A percentile compares a stretch with the other conserved stretches of the same genome.
phyloP scores from a whole-genome alignment of 1,284 basidiomycete species.

The Singerocomus rubriflavus region DNA sequence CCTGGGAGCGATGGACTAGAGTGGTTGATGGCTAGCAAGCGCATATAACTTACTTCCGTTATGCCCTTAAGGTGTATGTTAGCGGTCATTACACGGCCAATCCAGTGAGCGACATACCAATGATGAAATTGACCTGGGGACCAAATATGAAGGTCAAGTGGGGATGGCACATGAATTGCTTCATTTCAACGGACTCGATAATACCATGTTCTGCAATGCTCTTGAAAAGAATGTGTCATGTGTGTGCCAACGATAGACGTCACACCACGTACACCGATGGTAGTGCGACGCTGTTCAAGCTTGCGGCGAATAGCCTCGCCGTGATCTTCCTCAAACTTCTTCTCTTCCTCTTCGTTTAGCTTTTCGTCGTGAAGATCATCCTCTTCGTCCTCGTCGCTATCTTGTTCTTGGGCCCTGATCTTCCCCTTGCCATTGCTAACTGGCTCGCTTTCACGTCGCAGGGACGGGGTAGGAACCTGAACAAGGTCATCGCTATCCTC shows the following conservation, averaged over 20 bases:
- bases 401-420: conserved; percentile 20
- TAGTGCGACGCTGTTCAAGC: conserved; percentile 51
- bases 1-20: conserved; percentile 42
- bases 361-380: conserved; percentile 29
- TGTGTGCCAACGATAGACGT: not conserved
- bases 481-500: conserved; percentile 22
- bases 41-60: conserved; percentile 63
- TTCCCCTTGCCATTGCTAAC: conserved; percentile 26
- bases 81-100: not conserved
- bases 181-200: conserved; percentile 82
- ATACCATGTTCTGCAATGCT: conserved; percentile 81
- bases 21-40: not conserved
- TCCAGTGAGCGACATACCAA: conserved; percentile 50
- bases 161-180: conserved; percentile 97
- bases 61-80: conserved; percentile 48
- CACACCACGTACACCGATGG: conserved; percentile 51
- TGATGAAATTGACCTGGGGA: conserved; percentile 94
- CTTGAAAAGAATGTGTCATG: conserved; percentile 37
- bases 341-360: conserved; percentile 49
- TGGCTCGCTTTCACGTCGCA: conserved; percentile 13
- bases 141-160: conserved; percentile 81
- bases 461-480: conserved; percentile 6
- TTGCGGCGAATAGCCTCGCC: conserved; percentile 53
- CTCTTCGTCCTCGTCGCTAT: conserved; percentile 36
- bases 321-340: conserved; percentile 58